Evolutionary conservation across 768 basidiomycete genomes (phyloP), one percentile per base, ranked within the genome.

Genomic region (Collybiopsis luxurians): DNA sequence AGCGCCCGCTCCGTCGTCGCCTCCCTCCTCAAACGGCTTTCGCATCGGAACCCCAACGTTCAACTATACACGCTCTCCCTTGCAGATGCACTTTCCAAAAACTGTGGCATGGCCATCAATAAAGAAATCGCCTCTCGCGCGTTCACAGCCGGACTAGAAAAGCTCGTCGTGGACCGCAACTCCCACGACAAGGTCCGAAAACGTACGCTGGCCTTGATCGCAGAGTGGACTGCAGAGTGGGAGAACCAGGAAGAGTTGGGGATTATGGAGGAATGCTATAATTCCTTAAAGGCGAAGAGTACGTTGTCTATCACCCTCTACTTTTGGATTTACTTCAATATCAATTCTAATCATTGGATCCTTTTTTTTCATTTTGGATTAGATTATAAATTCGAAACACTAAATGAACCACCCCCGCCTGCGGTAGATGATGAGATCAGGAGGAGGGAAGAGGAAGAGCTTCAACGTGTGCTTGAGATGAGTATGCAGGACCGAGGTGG

Each of bases 11-110:
- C 89, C 63, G 92, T 91, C 55, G 82, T 95, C 59, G 86, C 87
- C 12, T 82, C 96, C 0, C 66, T 97, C 30, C 79, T 95, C 65
- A 98, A 95, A 71, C 91, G 97, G 4, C 79, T 99, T 2, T 81
- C 89, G 10, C 97, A 99, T 72, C 85, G 97, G 19, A 97, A 91
- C 69, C 90, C 97, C 2, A 99, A 96, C 63, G 97, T 99, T 2
- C 97, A 99, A 73, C 82, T 98, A 1, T 98, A 95, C 66, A 83
- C 96, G 4, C 83, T 99, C 4, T 84, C 92, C 1, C 79, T 98
- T 17, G 81, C 88, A 2, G 96, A 98, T 66, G 83, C 95, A 0
- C 79, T 99, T 11, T 86, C 88, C 36, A 96, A 95, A 82, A 99
- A 99, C 72, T 92, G 92, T 63, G 84, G 85, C 2, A 79, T 88